Conservation (phyloP, 2,329 filamentous ascomycete species). For the Aphanoascus verrucosus region DNA sequence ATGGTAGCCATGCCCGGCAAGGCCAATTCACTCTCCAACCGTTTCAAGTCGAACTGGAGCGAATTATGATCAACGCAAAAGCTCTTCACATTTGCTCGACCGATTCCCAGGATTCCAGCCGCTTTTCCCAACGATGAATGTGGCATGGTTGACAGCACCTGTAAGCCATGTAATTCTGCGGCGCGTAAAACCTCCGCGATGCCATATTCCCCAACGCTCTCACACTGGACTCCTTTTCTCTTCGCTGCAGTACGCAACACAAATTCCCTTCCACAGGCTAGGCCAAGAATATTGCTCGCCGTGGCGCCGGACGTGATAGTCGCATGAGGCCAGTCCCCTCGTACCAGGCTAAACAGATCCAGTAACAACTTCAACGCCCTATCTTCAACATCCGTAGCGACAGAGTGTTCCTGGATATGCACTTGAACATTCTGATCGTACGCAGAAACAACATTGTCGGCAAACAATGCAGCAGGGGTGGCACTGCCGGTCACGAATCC, state of each 20-base stretch:
- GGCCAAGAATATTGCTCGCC: constrained; percentile 53
- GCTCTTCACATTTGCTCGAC: constrained; percentile 55
- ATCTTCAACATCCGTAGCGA: constrained; percentile 67
- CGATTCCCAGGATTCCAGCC: constrained; percentile 69
- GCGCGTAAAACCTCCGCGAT: constrained; percentile 54
- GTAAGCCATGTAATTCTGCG: constrained; percentile 56
- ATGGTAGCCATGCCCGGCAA: constrained; percentile 53
- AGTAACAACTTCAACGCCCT: constrained; percentile 58
- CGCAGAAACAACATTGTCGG: constrained; percentile 71
- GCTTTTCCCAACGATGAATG: constrained; percentile 81
- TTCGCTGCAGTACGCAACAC: constrained; percentile 35
- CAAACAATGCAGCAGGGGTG: constrained; percentile 67
- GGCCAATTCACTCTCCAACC: constrained; percentile 51
- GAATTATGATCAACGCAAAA: constrained; percentile 44
- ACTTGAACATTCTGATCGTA: constrained; percentile 78
- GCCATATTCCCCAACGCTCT: constrained; percentile 57
- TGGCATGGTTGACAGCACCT: constrained; percentile 67
- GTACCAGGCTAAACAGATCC: constrained; percentile 53
- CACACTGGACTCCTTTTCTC: constrained; percentile 21
- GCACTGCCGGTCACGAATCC: constrained; percentile 79
- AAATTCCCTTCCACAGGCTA: constrained; percentile 60
- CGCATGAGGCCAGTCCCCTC: constrained; percentile 53
- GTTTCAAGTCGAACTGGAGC: constrained; percentile 59
- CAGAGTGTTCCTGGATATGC: constrained; percentile 64
- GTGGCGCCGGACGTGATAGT: constrained; percentile 71